A percentile compares a stretch with the other conserved stretches of the same genome.
phyloP scores from a whole-genome alignment of 192 early-diverging fungal genomes.

The Linnemannia schmuckeri region DNA sequence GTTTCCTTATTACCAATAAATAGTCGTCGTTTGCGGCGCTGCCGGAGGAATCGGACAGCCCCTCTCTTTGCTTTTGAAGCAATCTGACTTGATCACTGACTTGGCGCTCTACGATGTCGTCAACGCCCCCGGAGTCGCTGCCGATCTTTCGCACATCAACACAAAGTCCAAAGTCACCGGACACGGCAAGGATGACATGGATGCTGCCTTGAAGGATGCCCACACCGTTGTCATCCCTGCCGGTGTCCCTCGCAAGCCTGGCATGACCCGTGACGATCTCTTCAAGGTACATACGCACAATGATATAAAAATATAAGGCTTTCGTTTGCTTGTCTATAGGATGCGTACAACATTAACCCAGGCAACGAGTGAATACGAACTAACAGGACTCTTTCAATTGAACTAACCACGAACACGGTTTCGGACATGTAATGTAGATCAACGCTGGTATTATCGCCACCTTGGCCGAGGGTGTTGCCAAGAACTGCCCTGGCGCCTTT shows the following conservation, averaged over 20 bases:
- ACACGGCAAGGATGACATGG: constrained; percentile 82
- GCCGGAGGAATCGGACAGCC: constrained; percentile 99
- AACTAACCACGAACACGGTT: too few relatives aligned
- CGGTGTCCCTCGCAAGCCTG: constrained; percentile 98
- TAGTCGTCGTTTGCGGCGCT: constrained; percentile 81
- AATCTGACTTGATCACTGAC: constrained; percentile 85
- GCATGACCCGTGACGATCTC: constrained; percentile 98
- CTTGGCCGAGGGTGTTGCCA: constrained; percentile 84
- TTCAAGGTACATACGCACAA: constrained; percentile 75
- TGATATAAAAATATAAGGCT: not conserved
- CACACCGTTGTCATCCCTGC: constrained; percentile 96
- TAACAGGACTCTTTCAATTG: too few relatives aligned
- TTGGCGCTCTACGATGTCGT: constrained; percentile 95
- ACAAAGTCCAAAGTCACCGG: constrained; percentile 85
- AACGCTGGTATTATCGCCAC: constrained; percentile 94
- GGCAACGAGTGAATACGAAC: too few relatives aligned
- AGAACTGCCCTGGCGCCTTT: constrained; percentile 83
- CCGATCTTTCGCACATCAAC: constrained; percentile 96
- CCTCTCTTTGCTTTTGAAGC: constrained; percentile 94
- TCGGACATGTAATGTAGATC: constrained; percentile 64
- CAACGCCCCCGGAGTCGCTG: constrained; percentile 97
- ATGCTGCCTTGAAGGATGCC: constrained; percentile 79
- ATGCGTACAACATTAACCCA: too few relatives aligned
- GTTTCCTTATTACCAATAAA: constrained; percentile 29
- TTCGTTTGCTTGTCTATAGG: not conserved